Conservation (phyloP, 495 filamentous ascomycete genomes). For the Penicillium odoratum region DNA sequence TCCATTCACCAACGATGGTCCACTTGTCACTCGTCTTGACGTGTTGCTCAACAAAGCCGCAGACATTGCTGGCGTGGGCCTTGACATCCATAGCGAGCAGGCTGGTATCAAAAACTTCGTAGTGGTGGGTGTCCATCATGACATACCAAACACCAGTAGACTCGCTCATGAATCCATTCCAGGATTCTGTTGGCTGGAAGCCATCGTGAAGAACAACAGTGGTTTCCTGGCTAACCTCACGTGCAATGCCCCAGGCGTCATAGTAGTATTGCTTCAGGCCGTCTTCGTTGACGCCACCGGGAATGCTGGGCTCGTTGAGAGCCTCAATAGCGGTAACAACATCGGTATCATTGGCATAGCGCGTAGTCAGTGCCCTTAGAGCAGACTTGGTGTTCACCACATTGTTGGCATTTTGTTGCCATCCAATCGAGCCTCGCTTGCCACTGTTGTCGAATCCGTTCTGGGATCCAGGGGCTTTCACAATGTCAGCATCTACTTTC, state of each 20-base stretch:
- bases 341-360: slow-evolving; percentile 61
- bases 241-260: slow-evolving; percentile 57
- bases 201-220: slow-evolving; percentile 68
- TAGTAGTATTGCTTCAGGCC: slow-evolving; percentile 63
- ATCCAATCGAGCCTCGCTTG: slow-evolving; percentile 60
- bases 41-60: slow-evolving; percentile 44
- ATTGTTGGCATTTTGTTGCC: slow-evolving; percentile 57
- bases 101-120: slow-evolving; percentile 64
- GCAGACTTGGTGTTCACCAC: slow-evolving; percentile 58
- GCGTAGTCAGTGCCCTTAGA: slow-evolving; percentile 55
- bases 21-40: slow-evolving; percentile 64
- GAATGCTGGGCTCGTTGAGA: slow-evolving; percentile 66
- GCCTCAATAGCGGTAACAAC: slow-evolving; percentile 71
- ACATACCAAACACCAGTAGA: slow-evolving; percentile 55
- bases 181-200: slow-evolving; percentile 60
- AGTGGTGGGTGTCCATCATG: slow-evolving; percentile 69
- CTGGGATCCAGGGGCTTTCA: slow-evolving; percentile 67
- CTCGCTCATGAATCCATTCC: slow-evolving; percentile 71
- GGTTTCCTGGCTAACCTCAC: slow-evolving; percentile 49
- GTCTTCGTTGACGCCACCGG: slow-evolving; percentile 53
- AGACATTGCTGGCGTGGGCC: slow-evolving; percentile 53
- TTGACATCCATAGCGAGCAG: slow-evolving; percentile 51
- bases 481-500: not conserved
- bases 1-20: slow-evolving; percentile 72
- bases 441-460: slow-evolving; percentile 84